Base-by-base conservation (phyloP, 1,139 yeast species). In the Saccharomycopsis hybrid region DNA sequence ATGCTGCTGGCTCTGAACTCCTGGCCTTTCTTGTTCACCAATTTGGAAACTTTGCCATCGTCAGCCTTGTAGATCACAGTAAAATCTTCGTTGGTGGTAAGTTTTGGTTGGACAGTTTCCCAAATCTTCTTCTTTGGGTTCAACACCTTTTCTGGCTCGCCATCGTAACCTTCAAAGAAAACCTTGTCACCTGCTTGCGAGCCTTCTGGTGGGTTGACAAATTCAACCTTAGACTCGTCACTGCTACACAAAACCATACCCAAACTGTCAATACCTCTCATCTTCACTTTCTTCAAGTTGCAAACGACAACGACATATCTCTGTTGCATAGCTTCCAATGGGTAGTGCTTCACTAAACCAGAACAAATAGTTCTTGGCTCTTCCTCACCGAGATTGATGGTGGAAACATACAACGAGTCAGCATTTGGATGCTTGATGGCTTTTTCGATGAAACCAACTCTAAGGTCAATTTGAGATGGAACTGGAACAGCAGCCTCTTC, bases 181-280 rank as follows among this genome's bases (percentile, higher is more conserved):
- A 92, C 77, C 74, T 89, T 89, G 70, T 94, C 98, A 70, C 99
- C 99, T 11, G 98, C 82, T 71, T 87, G 78, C 44, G 96, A 79
- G n/a, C 90, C 96, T 41, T 79, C 80, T 58, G 99, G 99, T 54
- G 97, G 97, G 67, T 85, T 84, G 58, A 92, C 94, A 62, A 94
- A 88, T 70, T 94, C 97, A 52, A 92, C 96, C 28, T 67, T 74
- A 43, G 74, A 76, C 48, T 77, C 82, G 41, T 62, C 65, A 50
- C 94, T 82, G 36, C 96, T 97, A 76, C 97, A 92, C 60, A 92
- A 76, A 46, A 92, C 97, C 98, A 94, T 94, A 54, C 96, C 99
- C 52, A 82, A 74, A 18, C 97, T 89, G 69, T 88, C 89, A 65
- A 92, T 81, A 56, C 98, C 97, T 66, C 97, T 79, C 95, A 90